Evolutionary conservation across 2,329 filamentous ascomycete genomes (phyloP), one percentile per base, ranked within the genome.

Genomic region (Ophiosphaerella herpotricha): DNA sequence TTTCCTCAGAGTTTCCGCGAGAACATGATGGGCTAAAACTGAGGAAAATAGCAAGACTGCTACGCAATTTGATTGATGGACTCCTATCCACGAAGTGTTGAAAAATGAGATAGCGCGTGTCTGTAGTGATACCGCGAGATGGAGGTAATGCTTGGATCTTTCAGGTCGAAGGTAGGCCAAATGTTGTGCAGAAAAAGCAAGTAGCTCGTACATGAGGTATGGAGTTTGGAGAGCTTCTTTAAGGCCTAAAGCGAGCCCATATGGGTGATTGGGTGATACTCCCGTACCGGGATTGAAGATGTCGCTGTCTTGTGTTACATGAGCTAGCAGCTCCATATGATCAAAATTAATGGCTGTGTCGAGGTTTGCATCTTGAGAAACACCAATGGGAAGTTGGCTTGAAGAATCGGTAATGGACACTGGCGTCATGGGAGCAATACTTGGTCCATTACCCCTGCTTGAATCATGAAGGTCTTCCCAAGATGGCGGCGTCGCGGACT

Each of bases 161-260:
- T 58, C 54, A 1, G 66, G 68, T 7, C 60, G 52, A 2, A 71
- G 26, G 31, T 54, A 57, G 3, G 72, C 67, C 2, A 74, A 55
- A 43, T 74, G 72, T 2, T 68, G 64, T 2, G 74, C 66, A 12
- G 73, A 73, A 34, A 73, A 68, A 23, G 73, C 71, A 13, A 76
- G 64, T 8, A 76, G 43, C 46, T 70, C 57, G 51, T 75, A 61
- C 42, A 77, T 55, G 24, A 77, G 64, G 47, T 71, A 76, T 2
- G 73, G 71, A 1, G 57, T 50, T 5, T 60, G 47, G 2, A 74
- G 52, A 8, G 53, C 60, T 5, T 48, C 46, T 16, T 60, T 57
- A 3, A 74, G 44, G 5, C 58, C 56, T 4, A 65, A 14, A 16
- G 50, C 24, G 39, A 67, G 45, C 18, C 50, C 46, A n/a, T 45